Evolutionary conservation across 371 early-diverging fungal genomes (phyloP).

Genomic region (Blyttiomyces sp.): DNA sequence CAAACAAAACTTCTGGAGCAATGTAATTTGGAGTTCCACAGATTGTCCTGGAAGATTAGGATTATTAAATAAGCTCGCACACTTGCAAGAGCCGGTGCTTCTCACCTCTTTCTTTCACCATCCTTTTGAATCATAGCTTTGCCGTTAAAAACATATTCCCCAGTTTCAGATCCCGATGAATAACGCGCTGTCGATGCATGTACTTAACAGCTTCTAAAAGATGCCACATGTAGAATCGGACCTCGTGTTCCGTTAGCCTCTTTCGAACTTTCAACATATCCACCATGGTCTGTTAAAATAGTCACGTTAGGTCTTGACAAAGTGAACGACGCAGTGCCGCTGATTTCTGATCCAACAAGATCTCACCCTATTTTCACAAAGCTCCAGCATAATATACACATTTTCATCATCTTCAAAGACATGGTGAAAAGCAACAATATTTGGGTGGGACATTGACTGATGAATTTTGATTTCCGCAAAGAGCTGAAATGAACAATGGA

Average conservation of each 20-base stretch:
- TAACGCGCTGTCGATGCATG: slow-evolving; percentile 79
- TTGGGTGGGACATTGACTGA: slow-evolving; percentile 66
- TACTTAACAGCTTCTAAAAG: slow-evolving; percentile 81
- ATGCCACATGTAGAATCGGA: slow-evolving; percentile 82
- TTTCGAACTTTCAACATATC: slow-evolving; percentile 76
- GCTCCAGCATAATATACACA: slow-evolving; percentile 93
- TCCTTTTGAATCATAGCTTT: slow-evolving; percentile 58
- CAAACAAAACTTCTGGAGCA: slow-evolving; percentile 96
- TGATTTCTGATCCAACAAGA: background rate
- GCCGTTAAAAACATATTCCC: slow-evolving; percentile 90
- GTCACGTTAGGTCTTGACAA: background rate
- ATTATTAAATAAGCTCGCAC: slow-evolving; percentile 10
- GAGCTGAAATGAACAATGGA: slow-evolving; percentile 39
- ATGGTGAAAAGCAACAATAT: slow-evolving; percentile 81
- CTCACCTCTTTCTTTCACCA: slow-evolving; percentile 85
- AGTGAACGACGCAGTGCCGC: background rate
- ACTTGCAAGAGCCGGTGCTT: background rate
- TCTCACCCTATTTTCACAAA: slow-evolving; percentile 83
- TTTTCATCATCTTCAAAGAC: slow-evolving; percentile 86
- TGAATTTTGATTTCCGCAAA: slow-evolving; percentile 90
- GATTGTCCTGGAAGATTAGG: slow-evolving; percentile 68
- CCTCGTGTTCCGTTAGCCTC: slow-evolving; percentile 85
- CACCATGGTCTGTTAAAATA: slow-evolving; percentile 65
- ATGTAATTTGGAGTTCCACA: slow-evolving; percentile 99
- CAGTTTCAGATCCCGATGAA: slow-evolving; percentile 97